Evolutionary conservation across 2,329 filamentous ascomycete genomes (phyloP).

Genomic region (Hirsutella rhossiliensis): DNA sequence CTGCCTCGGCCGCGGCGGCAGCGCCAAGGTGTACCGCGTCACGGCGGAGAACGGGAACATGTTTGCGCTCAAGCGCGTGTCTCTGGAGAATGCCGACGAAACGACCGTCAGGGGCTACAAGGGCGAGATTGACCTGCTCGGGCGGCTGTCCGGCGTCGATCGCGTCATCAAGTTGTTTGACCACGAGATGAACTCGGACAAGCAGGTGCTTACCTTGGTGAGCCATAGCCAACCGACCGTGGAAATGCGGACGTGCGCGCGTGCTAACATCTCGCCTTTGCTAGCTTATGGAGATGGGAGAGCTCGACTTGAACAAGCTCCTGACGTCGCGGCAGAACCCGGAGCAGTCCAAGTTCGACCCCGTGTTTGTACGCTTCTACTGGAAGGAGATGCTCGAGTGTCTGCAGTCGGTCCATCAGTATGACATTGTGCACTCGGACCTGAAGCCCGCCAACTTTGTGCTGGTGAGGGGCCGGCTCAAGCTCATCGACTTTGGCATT

Average conservation of each 20-base stretch:
- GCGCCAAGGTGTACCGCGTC: constrained; percentile 88
- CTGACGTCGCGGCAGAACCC: constrained; percentile 61
- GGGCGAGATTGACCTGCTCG: constrained; percentile 86
- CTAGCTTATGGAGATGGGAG: constrained; percentile 92
- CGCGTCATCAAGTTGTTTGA: constrained; percentile 85
- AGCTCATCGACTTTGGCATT: constrained; percentile 97
- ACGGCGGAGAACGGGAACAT: constrained; percentile 96
- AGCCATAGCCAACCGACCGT: constrained; percentile 19
- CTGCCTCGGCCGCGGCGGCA: constrained; percentile 83
- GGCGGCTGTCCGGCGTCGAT: constrained; percentile 71
- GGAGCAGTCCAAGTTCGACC: constrained; percentile 67
- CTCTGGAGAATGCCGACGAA: constrained; percentile 81
- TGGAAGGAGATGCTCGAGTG: constrained; percentile 99
- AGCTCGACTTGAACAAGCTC: constrained; percentile 82
- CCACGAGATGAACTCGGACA: constrained; percentile 87
- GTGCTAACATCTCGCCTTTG: neutral
- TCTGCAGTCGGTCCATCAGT: constrained; percentile 74
- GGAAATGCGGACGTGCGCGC: neutral
- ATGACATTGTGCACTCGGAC: constrained; percentile 93
- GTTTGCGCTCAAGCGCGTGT: constrained; percentile 87
- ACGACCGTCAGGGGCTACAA: constrained; percentile 76
- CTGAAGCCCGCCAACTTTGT: constrained; percentile 97
- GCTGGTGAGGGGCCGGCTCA: constrained; percentile 76
- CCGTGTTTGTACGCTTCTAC: constrained; percentile 89
- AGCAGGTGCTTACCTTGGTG: constrained; percentile 76